phyloP scores from a whole-genome alignment of 306 rosid genomes.

The Casuarina glauca region DNA sequence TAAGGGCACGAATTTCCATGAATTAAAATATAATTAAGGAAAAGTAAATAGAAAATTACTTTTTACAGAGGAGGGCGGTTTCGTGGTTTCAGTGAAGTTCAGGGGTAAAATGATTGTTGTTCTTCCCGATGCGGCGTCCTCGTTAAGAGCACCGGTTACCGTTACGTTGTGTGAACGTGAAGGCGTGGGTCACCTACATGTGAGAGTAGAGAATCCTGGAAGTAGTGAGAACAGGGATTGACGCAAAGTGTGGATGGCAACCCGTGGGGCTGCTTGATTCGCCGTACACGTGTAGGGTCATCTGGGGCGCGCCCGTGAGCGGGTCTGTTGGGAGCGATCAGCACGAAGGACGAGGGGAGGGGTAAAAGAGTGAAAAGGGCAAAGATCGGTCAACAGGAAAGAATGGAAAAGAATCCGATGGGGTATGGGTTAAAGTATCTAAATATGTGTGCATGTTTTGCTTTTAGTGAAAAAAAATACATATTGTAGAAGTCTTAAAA shows the following conservation, averaged over 20 bases:
- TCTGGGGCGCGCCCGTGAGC: slow-evolving; percentile 28
- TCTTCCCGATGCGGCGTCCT: not conserved
- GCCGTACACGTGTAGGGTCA: slow-evolving; percentile 36
- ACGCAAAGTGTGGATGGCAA: not conserved
- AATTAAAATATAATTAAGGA: not conserved
- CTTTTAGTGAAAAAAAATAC: no score
- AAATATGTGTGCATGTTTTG: not conserved
- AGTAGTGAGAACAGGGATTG: not conserved
- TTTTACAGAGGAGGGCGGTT: not conserved
- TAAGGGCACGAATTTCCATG: not conserved
- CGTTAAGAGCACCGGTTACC: not conserved
- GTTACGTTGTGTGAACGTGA: not conserved
- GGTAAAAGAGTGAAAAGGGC: no score
- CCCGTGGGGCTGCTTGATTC: slow-evolving; percentile 10
- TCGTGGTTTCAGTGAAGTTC: not conserved
- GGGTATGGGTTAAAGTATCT: not conserved
- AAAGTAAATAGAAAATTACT: not conserved
- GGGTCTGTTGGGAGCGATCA: not conserved
- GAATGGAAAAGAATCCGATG: slow-evolving; percentile 27
- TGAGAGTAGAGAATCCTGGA: no score
- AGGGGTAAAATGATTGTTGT: not conserved
- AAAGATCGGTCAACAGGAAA: slow-evolving; percentile 16
- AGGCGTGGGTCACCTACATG: not conserved
- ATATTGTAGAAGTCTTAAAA: no score
- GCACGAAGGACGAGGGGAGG: slow-evolving; percentile 31